Evolutionary conservation across 2,329 filamentous ascomycete genomes (phyloP), one percentile per base, ranked within the genome.

Genomic region (Verticillium albo-atrum): DNA sequence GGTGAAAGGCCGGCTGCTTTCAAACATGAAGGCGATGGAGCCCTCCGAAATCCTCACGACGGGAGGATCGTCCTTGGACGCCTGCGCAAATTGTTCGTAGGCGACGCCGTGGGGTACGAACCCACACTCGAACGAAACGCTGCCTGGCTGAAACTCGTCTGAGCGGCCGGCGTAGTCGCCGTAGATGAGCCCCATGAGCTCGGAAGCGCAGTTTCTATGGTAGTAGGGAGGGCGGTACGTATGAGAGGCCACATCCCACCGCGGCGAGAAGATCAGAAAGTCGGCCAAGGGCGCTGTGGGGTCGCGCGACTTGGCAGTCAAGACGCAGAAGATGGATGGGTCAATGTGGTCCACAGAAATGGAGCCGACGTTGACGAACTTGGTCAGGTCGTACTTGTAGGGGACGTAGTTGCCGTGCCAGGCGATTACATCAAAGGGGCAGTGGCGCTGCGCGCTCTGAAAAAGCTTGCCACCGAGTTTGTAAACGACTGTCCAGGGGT

Each of bases 331-430:
- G 71, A 93, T 92, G 62, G 83, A 87, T 0, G 90, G 90, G 68
- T 93, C 90, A 1, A 89, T 89, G 68, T 93, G 90, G 71, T 93
- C 90, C 68, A 84, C 91, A 6, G 85, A 89, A 64, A 91, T 86
- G 58, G 81, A 86, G 20, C 89, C 90, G 52, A 93, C 86, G 53
- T 85, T 86, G 74, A 88, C 89, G 79, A 92, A 93, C 28, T 88
- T 84, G 27, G 87, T 88, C 1, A 93, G 81, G 67, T 92, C 90
- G 75, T 93, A 93, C 74, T 93, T 93, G 81, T 86, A 91, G 0
- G 90, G 90, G 61, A 89, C 89, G 74, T 92, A 92, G 63, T 86
- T 89, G 51, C 90, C 90, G 69, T 93, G 89, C 89, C 89, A 93
- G 3, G 87, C 89, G 3, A 92, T 89, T 0, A 93, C 84, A 66